A percentile compares a stretch with the other conserved stretches of the same genome.
Evolutionary conservation across 306 rosid species (phyloP).

Genomic region (Betula pendula): DNA sequence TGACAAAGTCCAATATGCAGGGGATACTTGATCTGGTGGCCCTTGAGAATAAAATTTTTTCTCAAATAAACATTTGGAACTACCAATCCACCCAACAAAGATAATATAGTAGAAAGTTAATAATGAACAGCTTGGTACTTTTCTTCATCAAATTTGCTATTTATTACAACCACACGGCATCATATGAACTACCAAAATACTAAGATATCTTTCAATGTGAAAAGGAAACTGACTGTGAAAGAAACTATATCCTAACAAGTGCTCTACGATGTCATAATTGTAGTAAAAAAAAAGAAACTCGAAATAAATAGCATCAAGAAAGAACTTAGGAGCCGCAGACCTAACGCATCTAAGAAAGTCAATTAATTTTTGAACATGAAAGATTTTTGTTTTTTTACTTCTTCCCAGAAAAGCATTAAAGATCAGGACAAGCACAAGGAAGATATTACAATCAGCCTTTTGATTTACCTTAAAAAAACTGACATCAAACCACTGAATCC

Average conservation of each 20-base stretch:
- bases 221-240: neutral
- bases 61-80: neutral
- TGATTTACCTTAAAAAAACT: constrained; percentile 69
- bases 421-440: constrained; percentile 2
- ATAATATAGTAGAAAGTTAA: neutral
- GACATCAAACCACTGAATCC: constrained; percentile 92
- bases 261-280: neutral
- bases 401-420: constrained; percentile 10
- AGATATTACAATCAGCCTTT: constrained; percentile 9
- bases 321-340: neutral
- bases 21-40: neutral
- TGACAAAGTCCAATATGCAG: neutral
- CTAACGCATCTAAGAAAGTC: neutral
- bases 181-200: neutral
- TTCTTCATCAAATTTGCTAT: neutral
- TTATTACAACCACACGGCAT: neutral
- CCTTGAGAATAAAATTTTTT: neutral
- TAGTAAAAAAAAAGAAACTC: neutral
- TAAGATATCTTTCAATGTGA: neutral
- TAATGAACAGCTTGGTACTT: neutral
- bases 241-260: neutral
- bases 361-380: neutral
- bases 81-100: neutral
- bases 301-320: neutral
- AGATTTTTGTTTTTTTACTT: neutral